Evolutionary conservation across 2,329 filamentous ascomycete species (phyloP).

Genomic region (Colletotrichum chlorophyti): DNA sequence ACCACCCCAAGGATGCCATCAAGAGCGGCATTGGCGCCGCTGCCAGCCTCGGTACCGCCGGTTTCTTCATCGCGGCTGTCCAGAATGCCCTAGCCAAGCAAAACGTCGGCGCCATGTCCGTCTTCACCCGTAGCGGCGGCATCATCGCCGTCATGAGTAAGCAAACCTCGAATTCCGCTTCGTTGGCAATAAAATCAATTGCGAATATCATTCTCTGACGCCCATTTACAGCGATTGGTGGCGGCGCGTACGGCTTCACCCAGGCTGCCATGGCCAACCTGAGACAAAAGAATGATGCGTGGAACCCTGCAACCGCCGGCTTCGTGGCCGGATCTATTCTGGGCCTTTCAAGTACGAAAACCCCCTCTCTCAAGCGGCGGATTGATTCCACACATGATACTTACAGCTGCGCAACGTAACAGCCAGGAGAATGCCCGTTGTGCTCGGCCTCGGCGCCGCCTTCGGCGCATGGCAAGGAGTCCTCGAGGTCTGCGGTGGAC

Average conservation of each 20-base stretch:
- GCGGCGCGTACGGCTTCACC: constrained; percentile 80
- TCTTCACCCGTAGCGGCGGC: constrained; percentile 80
- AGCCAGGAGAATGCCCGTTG: constrained; percentile 67
- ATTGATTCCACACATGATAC: background rate
- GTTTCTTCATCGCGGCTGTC: constrained; percentile 76
- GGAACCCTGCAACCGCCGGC: constrained; percentile 77
- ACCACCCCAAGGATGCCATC: constrained; percentile 79
- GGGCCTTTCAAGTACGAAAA: constrained; percentile 72
- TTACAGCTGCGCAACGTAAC: constrained; percentile 6
- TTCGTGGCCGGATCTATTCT: constrained; percentile 77
- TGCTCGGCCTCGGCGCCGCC: constrained; percentile 70
- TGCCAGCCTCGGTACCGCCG: constrained; percentile 69
- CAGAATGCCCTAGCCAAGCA: constrained; percentile 86
- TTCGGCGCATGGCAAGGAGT: constrained; percentile 65
- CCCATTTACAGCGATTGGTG: constrained; percentile 66
- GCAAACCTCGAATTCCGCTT: background rate
- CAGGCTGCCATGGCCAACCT: constrained; percentile 82
- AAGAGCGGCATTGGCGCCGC: constrained; percentile 69
- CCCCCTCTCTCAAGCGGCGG: constrained; percentile 16
- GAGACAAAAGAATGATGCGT: constrained; percentile 81
- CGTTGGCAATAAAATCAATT: background rate
- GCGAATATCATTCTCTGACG: background rate
- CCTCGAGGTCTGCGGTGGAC: constrained; percentile 73
- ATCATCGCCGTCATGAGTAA: constrained; percentile 60
- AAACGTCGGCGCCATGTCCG: constrained; percentile 81